Evolutionary conservation across 176 grass and related monocot genomes (phyloP), one percentile per base, ranked within the genome.

Genomic region (Elaeis guineensis): DNA sequence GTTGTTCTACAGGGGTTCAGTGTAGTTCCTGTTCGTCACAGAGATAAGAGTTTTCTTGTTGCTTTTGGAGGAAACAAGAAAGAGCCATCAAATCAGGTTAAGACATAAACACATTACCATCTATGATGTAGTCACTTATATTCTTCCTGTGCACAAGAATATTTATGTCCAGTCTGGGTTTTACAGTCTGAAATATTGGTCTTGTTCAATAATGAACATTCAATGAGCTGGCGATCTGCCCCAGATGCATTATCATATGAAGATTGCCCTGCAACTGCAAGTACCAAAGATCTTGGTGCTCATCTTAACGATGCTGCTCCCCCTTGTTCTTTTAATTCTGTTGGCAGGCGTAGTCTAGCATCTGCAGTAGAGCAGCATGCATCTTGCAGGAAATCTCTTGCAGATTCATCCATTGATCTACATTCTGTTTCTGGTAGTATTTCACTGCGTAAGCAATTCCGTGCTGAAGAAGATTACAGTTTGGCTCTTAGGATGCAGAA

Each of bases 21-120:
- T 66, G 85, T 98, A 84, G 84, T 98, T 80, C 76, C 93, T 4
- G 72, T 98, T 67, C 78, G 82, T 66, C 83, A 98, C 70, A 85
- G 76, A 70, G 87, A 92, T 58, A 91, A 81, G 80, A 64, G 78
- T 73, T 81, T 91, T 69, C 93, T 98, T 69, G 72, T 98, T 64
- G 82, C 93, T 73, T 98, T 98, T 81, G 93, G 93, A 68, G 93
- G 93, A 71, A 78, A 91, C 55, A 91, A 77, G 64, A 97, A 97
- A 76, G 93, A 98, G n/a, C 76, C 93, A 76, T 98, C 93, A 67
- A 81, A 89, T 61, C 90, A 92, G 87, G 93, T 92, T 20, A 71
- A 71, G 53, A 73, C 19, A 50, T 28, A 12, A 72, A 29, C 53
- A 63, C 56, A 8, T 64, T 58, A 18, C 20, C 63, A 52, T 56